Base-by-base conservation (phyloP, 2,329 filamentous ascomycete species). In the Penicillium sclerotigenum region DNA sequence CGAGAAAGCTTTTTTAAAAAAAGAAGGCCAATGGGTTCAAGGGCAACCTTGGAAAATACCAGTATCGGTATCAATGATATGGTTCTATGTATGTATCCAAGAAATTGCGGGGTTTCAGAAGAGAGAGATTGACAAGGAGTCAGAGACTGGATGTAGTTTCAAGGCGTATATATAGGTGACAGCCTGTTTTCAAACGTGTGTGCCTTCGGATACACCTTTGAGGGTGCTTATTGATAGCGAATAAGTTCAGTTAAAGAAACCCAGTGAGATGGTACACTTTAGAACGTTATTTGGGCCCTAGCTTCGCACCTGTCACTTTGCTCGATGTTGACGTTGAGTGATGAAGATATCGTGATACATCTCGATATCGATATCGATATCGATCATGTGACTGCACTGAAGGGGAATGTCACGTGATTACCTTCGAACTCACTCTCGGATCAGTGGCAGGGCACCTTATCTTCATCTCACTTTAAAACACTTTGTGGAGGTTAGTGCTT, bases 341-440 rank as follows among this genome's bases (percentile, higher is more conserved):
- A 54, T 40, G 47, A 52, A 52, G 24, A 54, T 53, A 43, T 47
- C 34, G 29, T 38, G 48, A 16, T 50, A 42, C 26, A 41, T 45
- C 20, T 22, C 28, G 18, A 46, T 34, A 34, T 46, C 43, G 43
- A 24, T 45, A 51, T 51, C 48, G 48, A 33, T 43, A 43, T 43
- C 16, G 31, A 40, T 43, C 48, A 51, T 18, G 48, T 51, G 48
- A 43, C 22, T 1, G 0, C 0, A 2, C 2, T 9, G 2, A 8
- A 43, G 2, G n/a, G n/a, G n/a, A 26, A 14, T 7, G 5, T 16
- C 48, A 51, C 48, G 48, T 51, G 48, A 51, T 13, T 5, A 0
- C 14, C 1, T 6, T 28, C 5, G 33, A 29, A 13, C 34, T 28
- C 36, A n/a, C n/a, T 16, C n/a, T 37, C 9, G n/a, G 34, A 37